Conservation (phyloP, 2,329 filamentous ascomycete genomes). For the Zymoseptoria tritici region DNA sequence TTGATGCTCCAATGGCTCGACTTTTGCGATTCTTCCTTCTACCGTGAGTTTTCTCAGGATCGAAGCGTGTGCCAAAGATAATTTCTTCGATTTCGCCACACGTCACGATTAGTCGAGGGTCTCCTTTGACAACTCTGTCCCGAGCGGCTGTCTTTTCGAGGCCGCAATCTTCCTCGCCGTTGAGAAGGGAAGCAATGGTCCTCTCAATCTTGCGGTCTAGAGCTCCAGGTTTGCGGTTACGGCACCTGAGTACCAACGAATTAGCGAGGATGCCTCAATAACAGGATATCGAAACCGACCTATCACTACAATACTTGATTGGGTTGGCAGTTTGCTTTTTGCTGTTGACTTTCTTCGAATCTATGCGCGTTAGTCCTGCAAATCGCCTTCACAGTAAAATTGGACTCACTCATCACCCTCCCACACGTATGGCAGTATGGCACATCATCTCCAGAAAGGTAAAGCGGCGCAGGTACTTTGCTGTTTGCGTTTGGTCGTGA, state of each 20-base stretch:
- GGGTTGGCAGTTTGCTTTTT: constrained; percentile 24
- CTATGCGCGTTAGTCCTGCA: neutral
- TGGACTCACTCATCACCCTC: constrained; percentile 48
- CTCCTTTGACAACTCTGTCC: constrained; percentile 41
- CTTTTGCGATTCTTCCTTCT: constrained; percentile 41
- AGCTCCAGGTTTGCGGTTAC: constrained; percentile 35
- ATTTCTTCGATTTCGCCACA: constrained; percentile 45
- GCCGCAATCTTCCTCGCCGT: constrained; percentile 28
- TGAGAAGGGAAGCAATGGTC: constrained; percentile 39
- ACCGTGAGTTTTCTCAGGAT: constrained; percentile 41
- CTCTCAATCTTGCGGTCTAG: constrained; percentile 47
- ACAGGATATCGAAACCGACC: constrained; percentile 10
- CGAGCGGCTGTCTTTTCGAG: constrained; percentile 27
- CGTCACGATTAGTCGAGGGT: constrained; percentile 43
- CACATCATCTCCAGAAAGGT: constrained; percentile 43
- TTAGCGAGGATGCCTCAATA: too few species aligned
- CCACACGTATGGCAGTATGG: constrained; percentile 54
- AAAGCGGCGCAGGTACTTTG: constrained; percentile 31
- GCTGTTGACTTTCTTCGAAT: constrained; percentile 16
- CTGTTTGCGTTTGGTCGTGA: constrained; percentile 17
- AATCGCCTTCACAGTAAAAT: too few species aligned
- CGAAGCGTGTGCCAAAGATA: constrained; percentile 42
- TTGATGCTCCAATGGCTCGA: constrained; percentile 32
- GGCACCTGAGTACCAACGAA: too few species aligned
- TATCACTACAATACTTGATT: constrained; percentile 51